Evolutionary conservation across 345 rosid species (phyloP), one percentile per base, ranked within the genome.

Genomic region (Barbarea vulgaris): DNA sequence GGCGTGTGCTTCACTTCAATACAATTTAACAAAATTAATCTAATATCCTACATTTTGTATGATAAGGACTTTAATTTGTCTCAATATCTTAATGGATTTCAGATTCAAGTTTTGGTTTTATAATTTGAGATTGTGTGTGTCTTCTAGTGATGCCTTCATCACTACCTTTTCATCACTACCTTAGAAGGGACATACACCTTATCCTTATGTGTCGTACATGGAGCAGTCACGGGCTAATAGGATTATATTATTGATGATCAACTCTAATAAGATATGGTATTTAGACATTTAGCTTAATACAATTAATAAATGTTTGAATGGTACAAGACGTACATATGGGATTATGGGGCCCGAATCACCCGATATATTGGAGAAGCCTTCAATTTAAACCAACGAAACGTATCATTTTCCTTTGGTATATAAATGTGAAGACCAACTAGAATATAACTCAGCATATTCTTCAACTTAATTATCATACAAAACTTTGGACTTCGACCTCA

Each of bases 391-490:
- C 46, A 21, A 14, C 7, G 65, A 57, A 9, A 9, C 33, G 6
- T 21, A 47, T 71, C 39, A 10, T 58, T 31, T 31, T 46, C 1
- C 30, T 31, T 56, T 18, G 10, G 19, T 36, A 60, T 13, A 9
- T 13, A 4, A 9, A 21, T 21, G 5, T 10, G 46, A 47, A 22
- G 48, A 18, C 69, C 56, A 18, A 46, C 27, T 22, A 24, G 67
- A 36, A 72, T 60, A 60, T 60, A 51, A 36, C 68, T 60, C 30
- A 17, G 68, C 68, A 71, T 59, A 71, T 59, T 22, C 67, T 47
- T 1, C 17, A 34, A 24, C 9, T n/a, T n/a, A n/a, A n/a, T n/a
- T 22, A 44, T 10, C 12, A 57, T 18, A 14, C 9, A 27, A 41
- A 69, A 7, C 53, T 37, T 30, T 51, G 15, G 15, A 51, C 5